These are phyloP conservation scores for Solanum gandarillasii DNA, from an alignment of 257 asterid genomes.

Conservation along the genomic window DNA sequence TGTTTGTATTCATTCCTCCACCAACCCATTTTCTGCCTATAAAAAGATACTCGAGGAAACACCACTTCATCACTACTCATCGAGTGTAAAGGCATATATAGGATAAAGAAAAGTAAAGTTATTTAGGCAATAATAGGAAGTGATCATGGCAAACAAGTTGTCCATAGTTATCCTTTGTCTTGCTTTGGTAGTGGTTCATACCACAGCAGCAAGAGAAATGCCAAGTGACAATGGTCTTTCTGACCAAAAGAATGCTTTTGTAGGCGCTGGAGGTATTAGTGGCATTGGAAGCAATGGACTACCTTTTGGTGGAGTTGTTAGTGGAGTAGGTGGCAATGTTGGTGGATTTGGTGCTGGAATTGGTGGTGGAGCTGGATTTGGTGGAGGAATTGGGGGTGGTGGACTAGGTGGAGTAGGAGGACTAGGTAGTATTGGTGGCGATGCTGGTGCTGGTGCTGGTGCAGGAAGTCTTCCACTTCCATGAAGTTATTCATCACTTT, in stretches of 20 bases:
- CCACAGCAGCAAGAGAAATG: slow-evolving; percentile 19
- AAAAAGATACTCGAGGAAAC: background rate
- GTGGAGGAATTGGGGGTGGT: slow-evolving; percentile 4
- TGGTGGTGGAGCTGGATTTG: slow-evolving; percentile 7
- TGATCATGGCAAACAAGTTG: slow-evolving; percentile 14
- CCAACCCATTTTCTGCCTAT: slow-evolving; percentile 3
- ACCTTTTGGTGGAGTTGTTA: background rate
- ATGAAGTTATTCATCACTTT: slow-evolving; percentile 1
- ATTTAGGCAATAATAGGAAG: background rate
- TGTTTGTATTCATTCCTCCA: background rate
- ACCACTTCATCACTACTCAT: background rate
- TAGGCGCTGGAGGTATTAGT: background rate
- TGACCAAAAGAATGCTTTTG: slow-evolving; percentile 29
- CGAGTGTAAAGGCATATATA: background rate
- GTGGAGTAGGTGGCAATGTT: slow-evolving; percentile 7
- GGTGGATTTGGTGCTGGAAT: slow-evolving; percentile 6
- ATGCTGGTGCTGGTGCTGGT: background rate
- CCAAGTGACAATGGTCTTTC: slow-evolving; percentile 19
- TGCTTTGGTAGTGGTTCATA: slow-evolving; percentile 10
- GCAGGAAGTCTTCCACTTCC: slow-evolving; percentile 20
- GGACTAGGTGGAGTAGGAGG: slow-evolving; percentile 1
- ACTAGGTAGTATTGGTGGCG: background rate
- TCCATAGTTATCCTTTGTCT: slow-evolving; percentile 5
- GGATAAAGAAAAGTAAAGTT: background rate
- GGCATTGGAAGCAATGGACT: background rate